Evolutionary conservation across 495 filamentous ascomycete species (phyloP), one percentile per base, ranked within the genome.

Genomic region (Podospora fimiseda): DNA sequence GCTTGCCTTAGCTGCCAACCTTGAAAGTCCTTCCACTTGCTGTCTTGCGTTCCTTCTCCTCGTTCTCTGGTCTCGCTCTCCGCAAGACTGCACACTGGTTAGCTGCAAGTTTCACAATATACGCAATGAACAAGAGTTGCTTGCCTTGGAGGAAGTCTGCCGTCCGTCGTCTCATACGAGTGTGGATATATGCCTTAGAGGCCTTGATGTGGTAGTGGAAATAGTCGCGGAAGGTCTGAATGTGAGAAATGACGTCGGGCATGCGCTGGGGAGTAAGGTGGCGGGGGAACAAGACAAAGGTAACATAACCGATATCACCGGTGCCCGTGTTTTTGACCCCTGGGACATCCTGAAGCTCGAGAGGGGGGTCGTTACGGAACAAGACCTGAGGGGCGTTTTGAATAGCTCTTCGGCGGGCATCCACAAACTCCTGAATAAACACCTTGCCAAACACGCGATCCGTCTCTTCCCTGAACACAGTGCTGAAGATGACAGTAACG

Each of bases 121-220:
- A 36, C 13, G 0, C 13, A 23, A 18, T 41, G 13, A 37, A 3
- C 1, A 13, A 5, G 38, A 40, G 15, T 2, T 16, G 45, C 60
- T 54, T 30, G 90, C 88, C 88, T 80, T 99, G 95, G 43, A 99
- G 80, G 75, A 97, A 97, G 69, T 99, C 94, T 30, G 94, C 94
- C 18, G 95, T 97, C 64, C 93, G 81, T 70, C 89, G 85, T 59
- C 93, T 83, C 93, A 99, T 99, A 63, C 93, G 81, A 11, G 90
- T 92, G 77, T 99, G 93, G 60, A 99, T 97, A 68, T 96, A 98
- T 41, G 94, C 93, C 61, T 67, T 97, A 43, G 92, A 95, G 22
- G 93, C 93, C 73, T 99, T 99, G 75, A 99, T 99, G 71, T 99
- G 93, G 69, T 99, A 99, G 69, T 99, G 93, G 79, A 99, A 99